phyloP scores from a whole-genome alignment of 257 asterid species.

The Prunella vulgaris region DNA sequence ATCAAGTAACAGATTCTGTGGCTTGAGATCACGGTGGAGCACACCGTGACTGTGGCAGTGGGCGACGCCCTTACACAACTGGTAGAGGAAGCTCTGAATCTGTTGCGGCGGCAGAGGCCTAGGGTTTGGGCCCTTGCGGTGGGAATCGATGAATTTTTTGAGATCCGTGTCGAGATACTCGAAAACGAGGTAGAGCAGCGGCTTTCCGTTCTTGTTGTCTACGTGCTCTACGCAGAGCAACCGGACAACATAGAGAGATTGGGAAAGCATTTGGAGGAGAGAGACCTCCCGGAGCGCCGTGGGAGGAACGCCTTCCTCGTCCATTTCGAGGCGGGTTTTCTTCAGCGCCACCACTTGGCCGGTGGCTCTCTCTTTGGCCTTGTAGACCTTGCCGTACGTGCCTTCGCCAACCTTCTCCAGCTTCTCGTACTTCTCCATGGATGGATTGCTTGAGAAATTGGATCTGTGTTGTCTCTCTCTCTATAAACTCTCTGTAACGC shows the following conservation, averaged over 20 bases:
- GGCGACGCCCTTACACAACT: conserved; percentile 85
- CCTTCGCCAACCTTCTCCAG: conserved; percentile 98
- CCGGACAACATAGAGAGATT: conserved; percentile 81
- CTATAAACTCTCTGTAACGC: neutral
- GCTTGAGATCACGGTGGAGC: conserved; percentile 94
- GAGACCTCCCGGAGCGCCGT: conserved; percentile 93
- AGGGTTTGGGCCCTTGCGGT: conserved; percentile 79
- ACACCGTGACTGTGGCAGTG: conserved; percentile 98
- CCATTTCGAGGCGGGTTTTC: conserved; percentile 97
- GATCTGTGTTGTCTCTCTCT: neutral
- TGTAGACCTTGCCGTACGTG: conserved; percentile 95
- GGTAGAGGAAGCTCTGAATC: conserved; percentile 73
- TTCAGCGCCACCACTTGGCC: conserved; percentile 91
- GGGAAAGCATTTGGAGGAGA: conserved; percentile 96
- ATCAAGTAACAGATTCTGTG: conserved; percentile 84
- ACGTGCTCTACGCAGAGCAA: conserved; percentile 85
- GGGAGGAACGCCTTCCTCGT: conserved; percentile 94
- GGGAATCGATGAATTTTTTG: conserved; percentile 77
- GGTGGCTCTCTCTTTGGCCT: conserved; percentile 82
- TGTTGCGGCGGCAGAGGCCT: conserved; percentile 56
- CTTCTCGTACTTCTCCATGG: conserved; percentile 76
- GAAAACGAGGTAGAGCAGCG: conserved; percentile 80
- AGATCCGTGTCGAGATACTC: conserved; percentile 94
- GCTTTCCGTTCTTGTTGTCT: conserved; percentile 81
- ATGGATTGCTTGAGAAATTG: neutral